Base-by-base conservation (phyloP, 306 rosid genomes). In the Fagus crenata region DNA sequence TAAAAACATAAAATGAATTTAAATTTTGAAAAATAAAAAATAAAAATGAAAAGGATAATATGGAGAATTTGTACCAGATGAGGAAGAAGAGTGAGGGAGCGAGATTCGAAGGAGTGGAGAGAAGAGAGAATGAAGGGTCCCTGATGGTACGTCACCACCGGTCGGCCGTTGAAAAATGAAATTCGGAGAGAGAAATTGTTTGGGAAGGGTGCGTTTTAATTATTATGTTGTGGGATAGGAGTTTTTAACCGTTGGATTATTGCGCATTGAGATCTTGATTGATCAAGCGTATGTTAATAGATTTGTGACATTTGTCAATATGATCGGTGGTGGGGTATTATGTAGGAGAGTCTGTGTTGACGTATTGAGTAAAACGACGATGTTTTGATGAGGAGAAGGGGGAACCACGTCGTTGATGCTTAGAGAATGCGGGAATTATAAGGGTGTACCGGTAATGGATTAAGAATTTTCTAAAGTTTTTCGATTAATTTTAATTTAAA, bases 21-120 rank as follows among this genome's bases (percentile, higher is more conserved):
- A 60, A 76, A 63, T 59, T 61, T 8, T 13, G 73, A 12, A 35
- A 74, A 55, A 65, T 39, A 55, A 35, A 15, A 18, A 13, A 22
- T 22, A 22, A 13, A 11, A 17, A 64, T 41, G 9, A 22, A 18
- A 49, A 68, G 32, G n/a, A 42, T n/a, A 12, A 53, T 59, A 13
- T 53, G 0, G 53, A 3, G 61, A 64, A 67, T 43, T 7, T 37
- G 71, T 39, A 82, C 77, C 74, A 75, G 87, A 77, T 76, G 73
- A 69, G 84, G 77, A 36, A 68, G 82, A 1, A 18, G 72, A 77
- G 49, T 46, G 51, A 46, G 72, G 65, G 77, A 71, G 61, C 15
- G 86, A 89, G 90, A 89, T 86, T 46, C 90, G 83, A 73, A 54
- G 83, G 39, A 64, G 71, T 73, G 6, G 81, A 60, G 80, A 72